These are phyloP conservation scores for Dactylonectria macrodidyma DNA, from an alignment of 2,329 filamentous ascomycete genomes.

Conservation along the genomic window DNA sequence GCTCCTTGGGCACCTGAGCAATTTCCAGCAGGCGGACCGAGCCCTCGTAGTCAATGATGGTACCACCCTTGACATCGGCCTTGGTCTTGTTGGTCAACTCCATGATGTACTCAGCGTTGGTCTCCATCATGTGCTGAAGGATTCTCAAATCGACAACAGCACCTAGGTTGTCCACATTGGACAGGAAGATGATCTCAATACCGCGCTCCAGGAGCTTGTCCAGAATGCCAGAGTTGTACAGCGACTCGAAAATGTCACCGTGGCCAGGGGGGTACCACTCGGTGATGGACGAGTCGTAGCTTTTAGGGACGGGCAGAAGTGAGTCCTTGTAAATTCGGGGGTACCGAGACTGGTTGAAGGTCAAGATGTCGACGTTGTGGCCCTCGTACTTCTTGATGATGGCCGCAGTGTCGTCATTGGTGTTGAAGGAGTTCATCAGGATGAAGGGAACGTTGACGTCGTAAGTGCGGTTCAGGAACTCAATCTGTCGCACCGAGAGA, in stretches of 20 bases:
- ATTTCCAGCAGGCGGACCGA: constrained; percentile 97
- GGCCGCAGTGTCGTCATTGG: constrained; percentile 95
- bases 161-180: constrained; percentile 98
- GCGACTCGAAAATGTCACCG: constrained; percentile 99
- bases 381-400: constrained; percentile 99
- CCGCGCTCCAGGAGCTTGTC: constrained; percentile 96
- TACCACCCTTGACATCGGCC: constrained; percentile 99
- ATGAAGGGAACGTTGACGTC: constrained; percentile 97
- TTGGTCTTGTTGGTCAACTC: constrained; percentile 99
- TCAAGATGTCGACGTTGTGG: constrained; percentile 99
- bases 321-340: constrained; percentile 99
- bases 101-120: constrained; percentile 98
- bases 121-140: constrained; percentile 99
- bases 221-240: constrained; percentile 98
- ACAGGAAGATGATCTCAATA: constrained; percentile 98
- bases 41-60: constrained; percentile 99
- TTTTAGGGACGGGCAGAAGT: constrained; percentile 94
- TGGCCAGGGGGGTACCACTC: constrained; percentile 99
- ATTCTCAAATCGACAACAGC: constrained; percentile 98
- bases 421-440: constrained; percentile 99
- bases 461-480: constrained; percentile 99
- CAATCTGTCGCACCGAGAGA: constrained; percentile 97
- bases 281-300: constrained; percentile 86
- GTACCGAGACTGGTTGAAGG: constrained; percentile 99
- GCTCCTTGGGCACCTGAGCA: constrained; percentile 99